Base-by-base conservation (phyloP, 441 rosid genomes). In the Biscutella laevigata region DNA sequence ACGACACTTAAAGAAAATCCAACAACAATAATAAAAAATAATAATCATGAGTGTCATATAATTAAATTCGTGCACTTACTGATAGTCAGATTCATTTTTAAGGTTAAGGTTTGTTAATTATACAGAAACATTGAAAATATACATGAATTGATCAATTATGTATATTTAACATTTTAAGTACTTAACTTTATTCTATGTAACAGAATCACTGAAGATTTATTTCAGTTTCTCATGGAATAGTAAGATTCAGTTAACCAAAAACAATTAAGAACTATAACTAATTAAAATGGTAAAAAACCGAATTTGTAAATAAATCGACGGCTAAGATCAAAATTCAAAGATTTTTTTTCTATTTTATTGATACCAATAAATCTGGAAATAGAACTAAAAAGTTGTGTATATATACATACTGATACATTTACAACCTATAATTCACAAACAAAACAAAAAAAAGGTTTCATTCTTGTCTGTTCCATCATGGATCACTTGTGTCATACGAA, bases 401-500 rank as follows among this genome's bases (percentile, higher is more conserved):
- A 32, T 38, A 29, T 10, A 45, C 27, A 29, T 21, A 21, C 7
- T 22, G 2, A 13, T 7, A 11, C 53, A 33, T 2, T 1, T 19
- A 29, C 48, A 40, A 22, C 24, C 39, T 19, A 20, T 6, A 4
- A 9, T 37, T 20, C 30, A 41, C 40, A 39, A 39, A 40, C 0
- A 13, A 36, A 37, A 15, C 1, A 36, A 35, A 7, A 14, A 59
- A 21, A 4, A 50, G 11, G 4, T 17, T 40, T 27, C 28, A 4
- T 10, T 36, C 40, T 4, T 27, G 25, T 15, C 10, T 28, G n/a
- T 17, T 55, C 47, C 51, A 39, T 15, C 38, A 63, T 63, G 62
- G n/a, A n/a, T n/a, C 24, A 47, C 37, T 55, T 5, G 20, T 37
- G 25, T 16, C 32, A 15, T 46, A 47, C 11, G 10, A 47, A 32